These are phyloP conservation scores for Neurospora sp. DNA, from an alignment of 495 filamentous ascomycete species.

Conservation along the genomic window DNA sequence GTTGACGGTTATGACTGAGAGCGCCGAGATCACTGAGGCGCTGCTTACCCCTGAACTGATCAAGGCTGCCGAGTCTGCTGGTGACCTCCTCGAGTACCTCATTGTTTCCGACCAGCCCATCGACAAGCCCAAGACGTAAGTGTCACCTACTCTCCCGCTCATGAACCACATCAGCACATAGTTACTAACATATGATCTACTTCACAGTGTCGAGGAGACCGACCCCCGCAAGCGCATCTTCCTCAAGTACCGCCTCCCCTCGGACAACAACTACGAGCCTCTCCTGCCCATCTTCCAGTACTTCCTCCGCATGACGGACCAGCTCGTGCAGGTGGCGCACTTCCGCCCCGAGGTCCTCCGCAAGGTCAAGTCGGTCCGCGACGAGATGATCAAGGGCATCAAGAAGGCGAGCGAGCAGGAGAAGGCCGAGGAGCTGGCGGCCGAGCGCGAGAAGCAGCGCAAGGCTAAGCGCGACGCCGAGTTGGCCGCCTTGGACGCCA, in stretches of 20 bases:
- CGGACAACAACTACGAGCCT: constrained; percentile 50
- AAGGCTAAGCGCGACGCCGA: constrained; percentile 85
- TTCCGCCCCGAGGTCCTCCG: constrained; percentile 85
- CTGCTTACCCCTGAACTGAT: constrained; percentile 77
- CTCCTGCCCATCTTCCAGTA: constrained; percentile 69
- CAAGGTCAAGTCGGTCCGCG: constrained; percentile 69
- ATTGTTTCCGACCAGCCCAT: constrained; percentile 85
- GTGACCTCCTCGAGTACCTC: constrained; percentile 75
- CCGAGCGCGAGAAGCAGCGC: constrained; percentile 72
- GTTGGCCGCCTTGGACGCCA: constrained; percentile 74
- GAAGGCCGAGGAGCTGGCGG: constrained; percentile 78
- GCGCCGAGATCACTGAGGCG: constrained; percentile 84
- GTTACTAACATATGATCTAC: constrained; percentile 10
- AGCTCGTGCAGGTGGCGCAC: constrained; percentile 62
- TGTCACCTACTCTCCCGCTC: background rate
- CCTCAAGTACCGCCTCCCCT: constrained; percentile 63
- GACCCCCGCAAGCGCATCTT: constrained; percentile 76
- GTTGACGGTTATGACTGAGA: constrained; percentile 94
- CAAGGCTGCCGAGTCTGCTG: constrained; percentile 68
- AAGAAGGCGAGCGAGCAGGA: constrained; percentile 78
- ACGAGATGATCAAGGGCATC: constrained; percentile 73
- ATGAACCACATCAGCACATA: background rate
- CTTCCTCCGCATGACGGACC: constrained; percentile 77
- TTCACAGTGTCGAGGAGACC: constrained; percentile 69
- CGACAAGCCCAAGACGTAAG: constrained; percentile 82